Evolutionary conservation across 768 basidiomycete species (phyloP).

Genomic region (Neoboletus brunneissimus): DNA sequence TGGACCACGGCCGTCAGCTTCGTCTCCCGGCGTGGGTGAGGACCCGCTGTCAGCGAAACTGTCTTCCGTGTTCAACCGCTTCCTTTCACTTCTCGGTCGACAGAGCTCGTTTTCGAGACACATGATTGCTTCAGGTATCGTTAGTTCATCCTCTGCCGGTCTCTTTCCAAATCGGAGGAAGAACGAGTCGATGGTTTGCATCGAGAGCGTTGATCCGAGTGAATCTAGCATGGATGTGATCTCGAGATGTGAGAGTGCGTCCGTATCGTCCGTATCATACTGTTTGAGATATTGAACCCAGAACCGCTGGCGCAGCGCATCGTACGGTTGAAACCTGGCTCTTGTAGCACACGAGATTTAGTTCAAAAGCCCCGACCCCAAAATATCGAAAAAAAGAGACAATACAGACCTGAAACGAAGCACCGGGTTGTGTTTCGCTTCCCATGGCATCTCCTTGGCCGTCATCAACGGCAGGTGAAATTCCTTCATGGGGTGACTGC

Average conservation of each 20-base stretch:
- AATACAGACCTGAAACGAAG: constrained; percentile 58
- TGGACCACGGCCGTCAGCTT: constrained; percentile 19
- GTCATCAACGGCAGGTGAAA: constrained; percentile 63
- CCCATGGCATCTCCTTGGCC: constrained; percentile 66
- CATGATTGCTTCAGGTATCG: constrained; percentile 73
- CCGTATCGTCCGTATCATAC: constrained; percentile 86
- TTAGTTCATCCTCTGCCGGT: constrained; percentile 66
- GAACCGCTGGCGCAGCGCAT: constrained; percentile 83
- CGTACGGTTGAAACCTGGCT: constrained; percentile 95
- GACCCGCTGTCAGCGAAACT: constrained; percentile 45
- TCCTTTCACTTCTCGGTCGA: constrained; percentile 69
- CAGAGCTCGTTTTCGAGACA: constrained; percentile 85
- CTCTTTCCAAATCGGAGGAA: constrained; percentile 69
- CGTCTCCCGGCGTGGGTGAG: constrained; percentile 52
- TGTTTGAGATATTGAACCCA: constrained; percentile 87
- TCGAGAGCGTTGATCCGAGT: constrained; percentile 87
- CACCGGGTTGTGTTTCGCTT: constrained; percentile 65
- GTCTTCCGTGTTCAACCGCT: constrained; percentile 52
- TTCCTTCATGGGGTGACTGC: constrained; percentile 59
- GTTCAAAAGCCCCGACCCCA: background rate
- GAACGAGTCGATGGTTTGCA: constrained; percentile 76
- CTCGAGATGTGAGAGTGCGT: constrained; percentile 74
- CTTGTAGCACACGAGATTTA: constrained; percentile 35
- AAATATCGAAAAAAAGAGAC: background rate
- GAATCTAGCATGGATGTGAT: constrained; percentile 95